These are phyloP conservation scores for Fusarium irregulare DNA, from an alignment of 2,329 filamentous ascomycete genomes.

Conservation along the genomic window DNA sequence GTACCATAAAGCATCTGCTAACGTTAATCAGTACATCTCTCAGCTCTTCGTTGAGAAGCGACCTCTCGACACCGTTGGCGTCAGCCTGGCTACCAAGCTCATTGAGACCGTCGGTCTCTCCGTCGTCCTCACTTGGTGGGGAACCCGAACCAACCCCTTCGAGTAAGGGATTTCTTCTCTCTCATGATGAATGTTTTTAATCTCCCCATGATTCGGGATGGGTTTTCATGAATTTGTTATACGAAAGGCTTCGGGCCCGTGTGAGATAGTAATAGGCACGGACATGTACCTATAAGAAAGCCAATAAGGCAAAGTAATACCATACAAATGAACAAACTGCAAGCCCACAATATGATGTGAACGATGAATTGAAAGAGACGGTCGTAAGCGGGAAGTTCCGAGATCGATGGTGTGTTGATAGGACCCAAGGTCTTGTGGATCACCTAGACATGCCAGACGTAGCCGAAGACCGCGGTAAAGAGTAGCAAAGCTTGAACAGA, in stretches of 20 bases:
- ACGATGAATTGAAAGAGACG: background rate
- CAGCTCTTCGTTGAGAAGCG: conserved; percentile 93
- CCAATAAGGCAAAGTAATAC: conserved; percentile 38
- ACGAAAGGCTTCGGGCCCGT: conserved; percentile 22
- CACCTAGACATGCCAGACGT: background rate
- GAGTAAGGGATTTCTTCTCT: conserved; percentile 64
- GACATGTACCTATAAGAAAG: conserved; percentile 38
- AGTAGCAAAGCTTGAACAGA: background rate
- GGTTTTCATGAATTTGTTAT: conserved; percentile 36
- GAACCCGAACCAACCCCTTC: conserved; percentile 93
- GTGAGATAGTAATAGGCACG: conserved; percentile 35
- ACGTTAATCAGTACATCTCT: conserved; percentile 74
- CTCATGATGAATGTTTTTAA: conserved; percentile 26
- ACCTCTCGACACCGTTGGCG: conserved; percentile 87
- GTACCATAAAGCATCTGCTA: background rate
- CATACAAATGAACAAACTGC: conserved; percentile 29
- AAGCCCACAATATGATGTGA: background rate
- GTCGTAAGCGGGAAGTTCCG: background rate
- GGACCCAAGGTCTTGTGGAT: background rate
- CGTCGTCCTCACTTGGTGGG: conserved; percentile 96
- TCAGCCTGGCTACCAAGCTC: conserved; percentile 84
- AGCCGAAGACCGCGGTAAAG: background rate
- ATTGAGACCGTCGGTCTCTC: conserved; percentile 94
- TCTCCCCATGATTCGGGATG: conserved; percentile 17
- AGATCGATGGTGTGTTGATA: background rate